Evolutionary conservation across 2,329 filamentous ascomycete species (phyloP).

Genomic region (Coleophoma crateriformis): DNA sequence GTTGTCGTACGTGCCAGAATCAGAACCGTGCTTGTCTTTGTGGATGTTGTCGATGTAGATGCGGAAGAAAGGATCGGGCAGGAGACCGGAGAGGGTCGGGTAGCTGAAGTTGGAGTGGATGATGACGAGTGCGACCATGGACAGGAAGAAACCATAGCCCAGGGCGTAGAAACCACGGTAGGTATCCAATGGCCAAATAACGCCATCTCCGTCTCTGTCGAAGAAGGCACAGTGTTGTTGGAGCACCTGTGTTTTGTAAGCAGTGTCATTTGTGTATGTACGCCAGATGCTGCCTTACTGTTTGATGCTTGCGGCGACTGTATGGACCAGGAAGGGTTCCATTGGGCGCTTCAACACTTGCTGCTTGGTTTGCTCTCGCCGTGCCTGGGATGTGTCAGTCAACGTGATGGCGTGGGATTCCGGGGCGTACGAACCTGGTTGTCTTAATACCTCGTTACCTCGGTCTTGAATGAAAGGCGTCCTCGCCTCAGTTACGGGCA

Average conservation of each 20-base stretch:
- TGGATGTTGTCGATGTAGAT: conserved; percentile 26
- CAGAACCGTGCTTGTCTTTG: conserved; percentile 37
- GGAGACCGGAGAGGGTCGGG: conserved; percentile 33
- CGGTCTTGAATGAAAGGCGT: conserved; percentile 7
- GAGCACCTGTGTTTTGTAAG: conserved; percentile 29
- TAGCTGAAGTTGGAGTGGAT: conserved; percentile 46
- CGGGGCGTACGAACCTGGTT: conserved; percentile 7
- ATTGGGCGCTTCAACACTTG: conserved; percentile 31
- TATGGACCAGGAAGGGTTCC: conserved; percentile 34
- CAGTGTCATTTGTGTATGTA: neutral
- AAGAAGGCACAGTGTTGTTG: conserved; percentile 49
- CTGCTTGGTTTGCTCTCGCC: conserved; percentile 34
- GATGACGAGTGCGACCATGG: conserved; percentile 35
- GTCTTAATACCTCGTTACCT: conserved; percentile 3
- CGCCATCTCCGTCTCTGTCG: conserved; percentile 42
- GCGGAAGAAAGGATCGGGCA: conserved; percentile 35
- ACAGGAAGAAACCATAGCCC: conserved; percentile 38
- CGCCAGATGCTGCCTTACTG: conserved; percentile 3
- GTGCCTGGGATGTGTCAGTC: conserved; percentile 25
- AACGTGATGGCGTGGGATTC: neutral
- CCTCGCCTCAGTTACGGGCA: conserved; percentile 11
- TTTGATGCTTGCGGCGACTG: conserved; percentile 29
- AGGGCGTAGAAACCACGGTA: conserved; percentile 38
- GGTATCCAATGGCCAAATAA: conserved; percentile 48
- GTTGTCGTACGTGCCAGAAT: conserved; percentile 39